Evolutionary conservation across 768 basidiomycete genomes (phyloP), one percentile per base, ranked within the genome.

Genomic region (Cystofilobasidium ferigula): DNA sequence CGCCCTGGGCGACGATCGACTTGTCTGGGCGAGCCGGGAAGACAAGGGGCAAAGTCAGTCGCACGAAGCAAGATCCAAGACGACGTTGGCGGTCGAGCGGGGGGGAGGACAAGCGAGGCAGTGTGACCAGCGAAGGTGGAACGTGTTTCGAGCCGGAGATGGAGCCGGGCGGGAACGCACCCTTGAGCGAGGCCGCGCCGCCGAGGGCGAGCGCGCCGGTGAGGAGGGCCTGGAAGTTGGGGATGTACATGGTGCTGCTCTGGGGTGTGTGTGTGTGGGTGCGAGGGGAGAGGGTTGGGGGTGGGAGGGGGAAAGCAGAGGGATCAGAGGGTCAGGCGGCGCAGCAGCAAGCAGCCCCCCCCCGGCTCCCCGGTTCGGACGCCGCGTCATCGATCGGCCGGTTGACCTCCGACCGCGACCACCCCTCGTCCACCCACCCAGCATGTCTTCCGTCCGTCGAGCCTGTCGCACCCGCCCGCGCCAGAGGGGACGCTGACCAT

Each of bases 201-300:
- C 70, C 67, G 16, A 74, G 51, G 62, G 72, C 73, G 32, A 74
- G 71, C 45, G 71, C 73, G 47, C 71, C 70, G 43, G 72, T 69
- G 60, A 75, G 63, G 61, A 74, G 36, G 35, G 48, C 58, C 59
- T 71, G 68, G 54, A 73, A 57, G 69, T 70, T 72, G 48, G 73
- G 73, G 62, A 75, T 72, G 68, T 72, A 73, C 74, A 73, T 75
- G 35, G 34, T 71, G 14, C 20, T 10, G 40, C 10, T 10, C 20
- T 42, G 26, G 30, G 10, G 2, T 3, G 30, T 2, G 20, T 22
- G 51, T 12, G 51, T 28, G 16, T 10, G 18, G 26, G 2, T 26
- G 30, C 5, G 8, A 32, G 26, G 20, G 2, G 51, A 8, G 24
- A 7, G 48, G 48, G 51, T 30, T 16, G 30, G 18, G 28, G 51